Evolutionary conservation across 2,329 filamentous ascomycete species (phyloP).

Genomic region (Malbranchea cinnamomea): DNA sequence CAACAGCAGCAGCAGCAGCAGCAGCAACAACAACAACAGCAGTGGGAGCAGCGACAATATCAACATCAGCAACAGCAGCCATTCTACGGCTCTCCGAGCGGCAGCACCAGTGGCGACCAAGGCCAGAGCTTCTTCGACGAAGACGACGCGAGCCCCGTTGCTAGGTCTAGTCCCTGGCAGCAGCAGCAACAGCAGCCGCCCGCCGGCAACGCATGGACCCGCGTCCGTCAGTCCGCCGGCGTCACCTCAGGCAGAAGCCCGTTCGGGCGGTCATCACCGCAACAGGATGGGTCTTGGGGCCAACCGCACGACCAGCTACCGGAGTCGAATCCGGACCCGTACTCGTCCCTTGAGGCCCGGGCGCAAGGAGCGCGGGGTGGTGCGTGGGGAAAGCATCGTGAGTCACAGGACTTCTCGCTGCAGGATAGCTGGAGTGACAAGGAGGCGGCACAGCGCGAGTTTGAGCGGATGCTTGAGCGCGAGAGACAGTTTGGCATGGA

Average conservation of each 20-base stretch:
- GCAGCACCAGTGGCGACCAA: conserved; percentile 6
- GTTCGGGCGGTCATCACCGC: conserved; percentile 3
- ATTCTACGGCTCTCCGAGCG: conserved; percentile 1
- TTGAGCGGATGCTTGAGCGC: conserved; percentile 28
- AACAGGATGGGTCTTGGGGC: conserved; percentile 3
- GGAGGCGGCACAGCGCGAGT: conserved; percentile 28
- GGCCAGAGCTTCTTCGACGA: conserved; percentile 19
- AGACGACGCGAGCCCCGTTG: conserved; percentile 21
- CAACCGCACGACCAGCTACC: conserved; percentile 3
- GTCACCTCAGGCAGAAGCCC: background rate
- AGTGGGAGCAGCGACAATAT: background rate
- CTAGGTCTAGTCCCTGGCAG: too few species aligned
- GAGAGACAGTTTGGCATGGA: conserved; percentile 20
- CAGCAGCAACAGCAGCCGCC: background rate
- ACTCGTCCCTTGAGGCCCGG: too few species aligned
- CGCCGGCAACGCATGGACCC: conserved; percentile 24
- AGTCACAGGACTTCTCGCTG: too few species aligned
- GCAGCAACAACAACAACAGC: background rate
- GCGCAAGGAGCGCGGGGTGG: too few species aligned
- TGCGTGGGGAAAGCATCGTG: too few species aligned
- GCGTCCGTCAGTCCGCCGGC: conserved; percentile 12
- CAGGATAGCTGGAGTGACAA: too few species aligned
- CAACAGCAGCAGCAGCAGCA: conserved; percentile 2
- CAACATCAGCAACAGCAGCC: conserved; percentile 1
- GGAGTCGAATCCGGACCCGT: conserved; percentile 11